These are phyloP conservation scores for Lachnellula suecica DNA, from an alignment of 2,329 filamentous ascomycete genomes.

Conservation along the genomic window DNA sequence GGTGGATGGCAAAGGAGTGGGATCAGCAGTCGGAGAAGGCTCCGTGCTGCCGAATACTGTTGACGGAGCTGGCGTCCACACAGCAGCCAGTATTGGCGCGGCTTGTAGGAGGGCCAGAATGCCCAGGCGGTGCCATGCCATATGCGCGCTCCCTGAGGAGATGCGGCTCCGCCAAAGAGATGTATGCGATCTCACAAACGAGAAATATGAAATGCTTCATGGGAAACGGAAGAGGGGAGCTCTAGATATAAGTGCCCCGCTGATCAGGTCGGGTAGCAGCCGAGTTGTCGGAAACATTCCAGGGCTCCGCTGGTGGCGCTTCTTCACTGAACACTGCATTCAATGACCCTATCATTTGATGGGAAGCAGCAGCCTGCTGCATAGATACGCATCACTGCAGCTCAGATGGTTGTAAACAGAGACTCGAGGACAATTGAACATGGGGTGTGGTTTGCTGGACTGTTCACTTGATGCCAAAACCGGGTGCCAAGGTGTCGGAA, in stretches of 20 bases:
- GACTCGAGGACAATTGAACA: background rate
- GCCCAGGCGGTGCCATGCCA: background rate
- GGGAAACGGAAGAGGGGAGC: background rate
- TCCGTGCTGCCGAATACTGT: background rate
- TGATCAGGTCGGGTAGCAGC: background rate
- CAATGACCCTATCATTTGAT: background rate
- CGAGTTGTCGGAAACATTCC: background rate
- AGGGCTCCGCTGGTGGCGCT: background rate
- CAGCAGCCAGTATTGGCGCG: background rate
- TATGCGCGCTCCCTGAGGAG: background rate
- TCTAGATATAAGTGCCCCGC: background rate
- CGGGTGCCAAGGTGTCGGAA: background rate
- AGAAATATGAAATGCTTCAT: background rate
- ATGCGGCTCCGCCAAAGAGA: background rate
- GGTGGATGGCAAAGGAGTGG: background rate
- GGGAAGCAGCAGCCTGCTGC: background rate
- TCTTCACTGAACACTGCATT: background rate
- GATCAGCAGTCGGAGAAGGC: background rate
- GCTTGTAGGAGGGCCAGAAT: background rate
- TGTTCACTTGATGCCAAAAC: too few species aligned
- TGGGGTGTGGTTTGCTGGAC: background rate
- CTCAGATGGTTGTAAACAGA: too few species aligned
- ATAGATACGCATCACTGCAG: background rate
- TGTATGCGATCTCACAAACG: background rate
- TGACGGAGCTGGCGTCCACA: background rate